These are phyloP conservation scores for Marsdenia floribunda DNA, from an alignment of 257 asterid species.

Conservation along the genomic window DNA sequence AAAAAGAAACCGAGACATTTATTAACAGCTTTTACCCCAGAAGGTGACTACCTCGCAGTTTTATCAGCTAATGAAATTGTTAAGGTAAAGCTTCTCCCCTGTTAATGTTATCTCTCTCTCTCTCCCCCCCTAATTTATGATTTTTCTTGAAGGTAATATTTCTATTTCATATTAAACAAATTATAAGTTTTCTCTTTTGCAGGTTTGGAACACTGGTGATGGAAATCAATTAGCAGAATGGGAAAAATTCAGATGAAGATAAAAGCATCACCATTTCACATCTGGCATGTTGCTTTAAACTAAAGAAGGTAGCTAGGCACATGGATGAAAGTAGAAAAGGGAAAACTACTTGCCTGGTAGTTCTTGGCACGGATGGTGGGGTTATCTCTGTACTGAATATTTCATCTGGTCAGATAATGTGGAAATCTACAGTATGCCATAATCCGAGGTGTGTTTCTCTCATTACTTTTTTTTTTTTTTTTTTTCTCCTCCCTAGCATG, in stretches of 20 bases:
- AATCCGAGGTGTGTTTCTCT: constrained; percentile 24
- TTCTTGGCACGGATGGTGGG: constrained; percentile 23
- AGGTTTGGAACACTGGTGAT: constrained; percentile 31
- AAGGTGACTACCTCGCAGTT: constrained; percentile 24
- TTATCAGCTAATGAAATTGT: constrained; percentile 21
- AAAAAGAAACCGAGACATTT: constrained; percentile 24
- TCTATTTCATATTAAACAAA: neutral
- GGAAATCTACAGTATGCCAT: constrained; percentile 24
- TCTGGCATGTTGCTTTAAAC: constrained; percentile 23
- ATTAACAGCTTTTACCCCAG: constrained; percentile 20
- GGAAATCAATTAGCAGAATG: constrained; percentile 29
- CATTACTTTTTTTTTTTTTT: neutral
- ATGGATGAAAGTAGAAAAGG: constrained; percentile 17
- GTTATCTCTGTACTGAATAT: constrained; percentile 23
- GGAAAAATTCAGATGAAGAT: constrained; percentile 14
- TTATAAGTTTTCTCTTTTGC: neutral
- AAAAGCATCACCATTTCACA: constrained; percentile 16
- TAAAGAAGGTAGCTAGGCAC: constrained; percentile 30
- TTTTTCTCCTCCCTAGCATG: neutral
- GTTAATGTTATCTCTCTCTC: neutral
- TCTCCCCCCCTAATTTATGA: neutral
- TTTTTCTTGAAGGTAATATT: neutral
- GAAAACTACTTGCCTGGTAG: constrained; percentile 24
- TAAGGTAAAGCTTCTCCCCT: constrained; percentile 15
- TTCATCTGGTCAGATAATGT: constrained; percentile 17